Evolutionary conservation across 108 stramenopile species (phyloP), one percentile per base, ranked within the genome.

Genomic region (Thalassiosira profunda): DNA sequence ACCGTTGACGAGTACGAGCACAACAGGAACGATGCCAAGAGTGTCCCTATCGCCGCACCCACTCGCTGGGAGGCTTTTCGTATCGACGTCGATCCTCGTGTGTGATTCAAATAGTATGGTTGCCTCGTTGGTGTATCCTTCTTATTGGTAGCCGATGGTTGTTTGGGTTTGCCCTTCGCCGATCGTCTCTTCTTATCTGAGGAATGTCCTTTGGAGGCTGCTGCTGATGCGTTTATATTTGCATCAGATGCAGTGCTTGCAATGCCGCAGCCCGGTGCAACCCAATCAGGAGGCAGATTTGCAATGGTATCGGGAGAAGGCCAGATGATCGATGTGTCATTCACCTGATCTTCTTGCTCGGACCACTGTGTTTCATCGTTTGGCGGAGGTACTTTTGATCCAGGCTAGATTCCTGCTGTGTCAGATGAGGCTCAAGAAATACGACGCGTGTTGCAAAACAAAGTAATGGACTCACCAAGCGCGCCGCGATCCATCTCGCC

Each of bases 101-200:
- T 69, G 17, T 76, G 74, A 44, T 76, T 76, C n/a, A 76, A 30
- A 38, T 63, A 70, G 44, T 63, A 76, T 18, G 74, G 74, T 42
- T 61, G 73, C 0, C 25, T 2, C 12, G 26, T 57, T 34, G 3
- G 24, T 24, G 23, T 2, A 7, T 21, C 20, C 14, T 11, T 3
- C 35, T 6, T 26, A 3, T 33, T 67, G 26, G 6, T 20, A 3
- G 35, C 33, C 41, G 31, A 28, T 29, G 15, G 5, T 5, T 2
- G 5, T 33, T 63, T 6, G 8, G n/a, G 5, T 26, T 43, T 34
- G 15, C 35, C 57, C 17, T 57, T 55, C 21, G 15, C 23, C 5
- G 9, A 6, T 24, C 38, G 18, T 3, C 21, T 20, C 21, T 10
- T 28, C 17, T 1, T 20, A 17, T 26, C 47, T 4, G 47, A 48